Percentiles rank a stretch among this genome's conserved stretches.
Evolutionary conservation across 257 asterid species (phyloP).

Genomic region (Ligustrum vulgare): DNA sequence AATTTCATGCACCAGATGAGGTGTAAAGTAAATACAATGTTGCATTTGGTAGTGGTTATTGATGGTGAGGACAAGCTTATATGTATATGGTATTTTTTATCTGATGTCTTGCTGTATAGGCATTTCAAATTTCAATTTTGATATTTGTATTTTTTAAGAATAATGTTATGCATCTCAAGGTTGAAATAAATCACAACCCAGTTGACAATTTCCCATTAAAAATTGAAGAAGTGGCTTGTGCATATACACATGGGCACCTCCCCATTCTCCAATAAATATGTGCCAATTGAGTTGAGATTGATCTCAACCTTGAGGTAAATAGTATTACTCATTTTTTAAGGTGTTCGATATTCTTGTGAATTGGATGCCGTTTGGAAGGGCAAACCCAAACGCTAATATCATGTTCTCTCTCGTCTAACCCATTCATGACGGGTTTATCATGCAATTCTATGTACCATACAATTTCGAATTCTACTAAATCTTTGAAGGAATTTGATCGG

Average conservation of each 20-base stretch:
- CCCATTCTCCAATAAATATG: too few relatives aligned
- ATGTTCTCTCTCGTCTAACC: neutral
- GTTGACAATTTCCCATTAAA: too few relatives aligned
- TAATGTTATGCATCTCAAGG: too few relatives aligned
- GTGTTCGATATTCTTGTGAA: constrained; percentile 19
- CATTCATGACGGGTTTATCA: neutral
- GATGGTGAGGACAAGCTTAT: constrained; percentile 23
- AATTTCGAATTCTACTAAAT: neutral
- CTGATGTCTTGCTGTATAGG: constrained; percentile 30
- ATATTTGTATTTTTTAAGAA: constrained; percentile 13
- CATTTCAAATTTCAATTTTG: constrained; percentile 25
- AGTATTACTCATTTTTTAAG: constrained; percentile 18
- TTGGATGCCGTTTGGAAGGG: constrained; percentile 22
- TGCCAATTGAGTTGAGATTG: too few relatives aligned
- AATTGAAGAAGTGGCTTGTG: too few relatives aligned
- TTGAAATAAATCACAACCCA: too few relatives aligned
- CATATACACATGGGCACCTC: too few relatives aligned
- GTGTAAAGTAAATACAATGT: constrained; percentile 18
- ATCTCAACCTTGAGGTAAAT: too few relatives aligned
- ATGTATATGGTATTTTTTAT: constrained; percentile 22
- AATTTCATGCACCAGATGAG: constrained; percentile 13
- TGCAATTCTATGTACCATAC: neutral
- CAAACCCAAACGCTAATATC: neutral
- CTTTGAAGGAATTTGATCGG: neutral
- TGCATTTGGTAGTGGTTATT: constrained; percentile 27